These are phyloP conservation scores for Paraurostyla sp. DNA, from an alignment of 73 alveolate genomes.

Conservation along the genomic window DNA sequence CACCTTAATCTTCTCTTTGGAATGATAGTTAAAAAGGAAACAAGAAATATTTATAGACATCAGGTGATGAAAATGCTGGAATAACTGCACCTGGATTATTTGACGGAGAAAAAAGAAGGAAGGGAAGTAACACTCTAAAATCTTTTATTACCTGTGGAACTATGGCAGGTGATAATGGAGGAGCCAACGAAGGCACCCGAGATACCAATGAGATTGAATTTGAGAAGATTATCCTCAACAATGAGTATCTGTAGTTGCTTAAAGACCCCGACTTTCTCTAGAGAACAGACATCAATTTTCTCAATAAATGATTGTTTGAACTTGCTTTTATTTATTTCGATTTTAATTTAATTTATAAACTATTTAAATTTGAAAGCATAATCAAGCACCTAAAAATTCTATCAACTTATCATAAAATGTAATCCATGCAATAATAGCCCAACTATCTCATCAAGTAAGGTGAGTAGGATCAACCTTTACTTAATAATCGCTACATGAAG, in stretches of 20 bases:
- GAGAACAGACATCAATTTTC: neutral
- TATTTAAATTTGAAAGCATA: too few species aligned
- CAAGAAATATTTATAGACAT: too few species aligned
- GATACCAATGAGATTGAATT: neutral
- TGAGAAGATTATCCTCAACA: neutral
- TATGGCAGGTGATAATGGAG: neutral
- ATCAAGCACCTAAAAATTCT: too few species aligned
- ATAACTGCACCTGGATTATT: too few species aligned
- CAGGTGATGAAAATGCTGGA: too few species aligned
- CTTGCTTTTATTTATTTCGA: too few species aligned
- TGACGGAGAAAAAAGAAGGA: neutral
- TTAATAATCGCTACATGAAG: slow-evolving; percentile 47
- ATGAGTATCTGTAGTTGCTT: slow-evolving; percentile 22
- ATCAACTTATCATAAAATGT: too few species aligned
- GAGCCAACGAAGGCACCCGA: neutral
- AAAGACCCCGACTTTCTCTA: slow-evolving; percentile 26
- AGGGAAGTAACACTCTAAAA: neutral
- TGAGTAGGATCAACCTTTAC: neutral
- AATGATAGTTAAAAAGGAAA: too few species aligned
- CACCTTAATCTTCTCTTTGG: too few species aligned
- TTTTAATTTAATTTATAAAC: too few species aligned
- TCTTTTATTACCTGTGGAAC: slow-evolving; percentile 56
- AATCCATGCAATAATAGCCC: too few species aligned
- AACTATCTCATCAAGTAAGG: too few species aligned
- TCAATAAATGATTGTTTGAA: slow-evolving; percentile 15